Evolutionary conservation across 2,329 filamentous ascomycete species (phyloP).

Genomic region (Byssoonygena ceratinophila): DNA sequence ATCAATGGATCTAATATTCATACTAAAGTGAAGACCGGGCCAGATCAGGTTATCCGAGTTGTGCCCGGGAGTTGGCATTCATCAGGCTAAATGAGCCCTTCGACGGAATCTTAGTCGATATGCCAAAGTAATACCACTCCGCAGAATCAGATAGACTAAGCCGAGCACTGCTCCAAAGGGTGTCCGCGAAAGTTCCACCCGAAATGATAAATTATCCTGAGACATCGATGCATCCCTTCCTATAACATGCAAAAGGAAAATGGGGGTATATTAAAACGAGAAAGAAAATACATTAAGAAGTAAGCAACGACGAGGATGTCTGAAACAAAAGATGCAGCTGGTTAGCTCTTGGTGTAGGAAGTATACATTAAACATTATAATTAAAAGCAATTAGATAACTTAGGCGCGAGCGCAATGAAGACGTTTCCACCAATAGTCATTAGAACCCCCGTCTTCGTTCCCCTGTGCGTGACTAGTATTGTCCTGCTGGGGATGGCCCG

Average conservation of each 20-base stretch:
- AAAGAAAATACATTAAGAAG: neutral
- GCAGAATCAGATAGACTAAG: too few species aligned
- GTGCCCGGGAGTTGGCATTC: too few species aligned
- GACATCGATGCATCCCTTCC: neutral
- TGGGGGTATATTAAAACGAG: neutral
- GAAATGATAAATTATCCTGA: neutral
- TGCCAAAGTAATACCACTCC: too few species aligned
- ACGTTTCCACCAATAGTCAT: slow-evolving; percentile 9
- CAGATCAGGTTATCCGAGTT: too few species aligned
- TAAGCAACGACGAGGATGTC: neutral
- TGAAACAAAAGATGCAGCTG: neutral
- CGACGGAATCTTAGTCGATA: too few species aligned
- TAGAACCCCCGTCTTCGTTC: neutral
- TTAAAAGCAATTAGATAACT: neutral
- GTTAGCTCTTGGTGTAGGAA: neutral
- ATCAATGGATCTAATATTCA: too few species aligned
- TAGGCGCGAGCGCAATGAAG: slow-evolving; percentile 6
- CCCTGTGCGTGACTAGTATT: neutral
- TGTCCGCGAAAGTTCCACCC: neutral
- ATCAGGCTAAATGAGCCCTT: too few species aligned
- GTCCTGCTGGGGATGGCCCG: neutral
- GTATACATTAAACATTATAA: slow-evolving; percentile 4
- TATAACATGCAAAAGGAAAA: neutral
- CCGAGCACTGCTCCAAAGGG: too few species aligned
- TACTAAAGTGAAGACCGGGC: too few species aligned